These are phyloP conservation scores for Tolypocladium ovalisporum DNA, from an alignment of 2,329 filamentous ascomycete genomes.

Conservation along the genomic window DNA sequence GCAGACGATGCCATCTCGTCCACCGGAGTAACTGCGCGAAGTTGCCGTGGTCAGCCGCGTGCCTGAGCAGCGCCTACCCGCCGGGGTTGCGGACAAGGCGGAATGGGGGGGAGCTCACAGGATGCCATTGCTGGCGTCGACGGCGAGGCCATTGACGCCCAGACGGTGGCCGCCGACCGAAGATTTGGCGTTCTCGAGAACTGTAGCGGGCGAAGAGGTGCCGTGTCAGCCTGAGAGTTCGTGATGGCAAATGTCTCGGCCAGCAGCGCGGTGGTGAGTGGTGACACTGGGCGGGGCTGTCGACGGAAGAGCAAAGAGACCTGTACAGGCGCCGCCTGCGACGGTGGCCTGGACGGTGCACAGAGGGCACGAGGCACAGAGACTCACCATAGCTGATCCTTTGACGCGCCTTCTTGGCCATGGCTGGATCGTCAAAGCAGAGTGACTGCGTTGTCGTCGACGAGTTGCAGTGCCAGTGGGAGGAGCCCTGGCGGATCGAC, in stretches of 20 bases:
- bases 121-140: slow-evolving; percentile 73
- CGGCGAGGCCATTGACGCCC: slow-evolving; percentile 87
- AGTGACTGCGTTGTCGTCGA: not conserved
- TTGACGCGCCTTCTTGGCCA: slow-evolving; percentile 60
- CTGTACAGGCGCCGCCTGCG: not conserved
- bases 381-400: slow-evolving; percentile 57
- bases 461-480: not conserved
- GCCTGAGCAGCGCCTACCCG: not conserved
- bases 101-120: slow-evolving; percentile 48
- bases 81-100: not conserved
- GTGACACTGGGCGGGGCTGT: not conserved
- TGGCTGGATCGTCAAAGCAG: slow-evolving; percentile 16
- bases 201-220: slow-evolving; percentile 18
- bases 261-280: not conserved
- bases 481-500: not conserved
- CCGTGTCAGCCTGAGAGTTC: not conserved
- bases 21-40: slow-evolving; percentile 72
- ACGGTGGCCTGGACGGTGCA: not conserved
- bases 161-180: slow-evolving; percentile 73
- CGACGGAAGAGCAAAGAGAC: not conserved
- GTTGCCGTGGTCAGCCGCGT: slow-evolving; percentile 1
- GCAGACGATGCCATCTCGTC: slow-evolving; percentile 89
- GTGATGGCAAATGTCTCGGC: not conserved
- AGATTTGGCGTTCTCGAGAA: slow-evolving; percentile 48
- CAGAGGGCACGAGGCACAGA: not conserved